Conservation (phyloP, 495 filamentous ascomycete species). For the Talaromyces borbonicus region DNA sequence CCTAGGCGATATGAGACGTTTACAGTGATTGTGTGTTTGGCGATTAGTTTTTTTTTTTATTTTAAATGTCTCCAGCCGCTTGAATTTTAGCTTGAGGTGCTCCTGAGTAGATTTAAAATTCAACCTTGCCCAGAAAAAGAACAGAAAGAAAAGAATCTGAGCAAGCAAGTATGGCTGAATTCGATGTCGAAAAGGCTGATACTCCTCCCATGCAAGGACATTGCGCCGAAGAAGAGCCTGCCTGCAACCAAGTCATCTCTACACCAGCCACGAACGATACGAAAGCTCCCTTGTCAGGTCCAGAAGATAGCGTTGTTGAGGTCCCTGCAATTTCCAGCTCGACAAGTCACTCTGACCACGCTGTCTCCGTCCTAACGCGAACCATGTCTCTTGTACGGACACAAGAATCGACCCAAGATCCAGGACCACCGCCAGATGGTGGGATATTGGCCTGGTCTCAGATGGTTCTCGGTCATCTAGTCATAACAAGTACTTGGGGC, state of each 20-base stretch:
- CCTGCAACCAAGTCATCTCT: too few species aligned
- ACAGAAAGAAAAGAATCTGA: background rate
- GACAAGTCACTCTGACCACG: background rate
- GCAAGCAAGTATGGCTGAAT: too few species aligned
- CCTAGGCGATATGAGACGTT: too few species aligned
- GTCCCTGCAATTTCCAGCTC: background rate
- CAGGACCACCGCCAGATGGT: constrained; percentile 51
- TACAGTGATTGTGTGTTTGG: too few species aligned
- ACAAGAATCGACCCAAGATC: constrained; percentile 38
- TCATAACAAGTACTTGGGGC: constrained; percentile 68
- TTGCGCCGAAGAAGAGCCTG: background rate
- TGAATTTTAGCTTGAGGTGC: too few species aligned
- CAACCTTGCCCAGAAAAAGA: background rate
- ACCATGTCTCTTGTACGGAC: constrained; percentile 35
- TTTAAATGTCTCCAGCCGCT: too few species aligned
- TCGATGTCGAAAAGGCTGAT: constrained; percentile 2
- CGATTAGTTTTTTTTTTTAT: too few species aligned
- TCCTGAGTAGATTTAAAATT: background rate
- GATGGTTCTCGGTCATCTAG: constrained; percentile 53
- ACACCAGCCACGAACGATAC: background rate
- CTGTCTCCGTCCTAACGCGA: constrained; percentile 2
- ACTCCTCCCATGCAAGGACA: background rate
- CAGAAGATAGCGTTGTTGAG: background rate
- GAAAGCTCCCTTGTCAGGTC: background rate
- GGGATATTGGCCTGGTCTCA: constrained; percentile 58